Evolutionary conservation across 306 rosid species (phyloP).

Genomic region (Quercus cerris): DNA sequence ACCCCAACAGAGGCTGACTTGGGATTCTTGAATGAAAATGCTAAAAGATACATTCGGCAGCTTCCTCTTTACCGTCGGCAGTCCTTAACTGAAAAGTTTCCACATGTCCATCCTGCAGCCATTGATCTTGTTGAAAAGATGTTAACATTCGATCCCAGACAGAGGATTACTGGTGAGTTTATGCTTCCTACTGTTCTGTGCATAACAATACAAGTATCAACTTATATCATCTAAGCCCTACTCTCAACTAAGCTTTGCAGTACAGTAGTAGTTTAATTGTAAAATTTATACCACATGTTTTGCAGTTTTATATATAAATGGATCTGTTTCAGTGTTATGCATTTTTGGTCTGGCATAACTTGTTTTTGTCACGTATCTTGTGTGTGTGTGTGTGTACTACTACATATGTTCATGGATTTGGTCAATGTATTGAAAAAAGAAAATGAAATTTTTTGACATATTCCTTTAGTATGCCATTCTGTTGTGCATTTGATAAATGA

Average conservation of each 20-base stretch:
- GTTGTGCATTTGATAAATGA: background rate
- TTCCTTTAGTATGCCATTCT: constrained; percentile 3
- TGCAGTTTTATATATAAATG: background rate
- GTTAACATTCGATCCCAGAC: constrained; percentile 89
- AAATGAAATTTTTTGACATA: constrained; percentile 9
- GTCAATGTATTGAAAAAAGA: too few relatives aligned
- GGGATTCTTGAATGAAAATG: constrained; percentile 91
- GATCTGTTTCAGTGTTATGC: background rate
- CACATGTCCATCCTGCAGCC: constrained; percentile 88
- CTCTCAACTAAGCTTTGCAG: background rate
- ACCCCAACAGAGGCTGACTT: constrained; percentile 94
- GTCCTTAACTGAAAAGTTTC: constrained; percentile 88
- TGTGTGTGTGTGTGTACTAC: too few relatives aligned
- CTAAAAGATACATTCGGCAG: constrained; percentile 91
- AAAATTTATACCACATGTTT: constrained; percentile 1
- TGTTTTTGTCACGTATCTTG: background rate
- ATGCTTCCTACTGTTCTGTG: constrained; percentile 18
- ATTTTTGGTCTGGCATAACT: constrained; percentile 6
- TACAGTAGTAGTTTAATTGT: constrained; percentile 7
- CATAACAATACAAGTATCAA: background rate
- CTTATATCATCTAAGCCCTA: background rate
- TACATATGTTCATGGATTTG: too few relatives aligned
- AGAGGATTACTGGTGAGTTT: constrained; percentile 85
- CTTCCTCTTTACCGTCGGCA: constrained; percentile 70
- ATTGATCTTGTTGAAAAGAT: constrained; percentile 96